Conservation (phyloP, 495 filamentous ascomycete species). For the Chaetomium fimeti region DNA sequence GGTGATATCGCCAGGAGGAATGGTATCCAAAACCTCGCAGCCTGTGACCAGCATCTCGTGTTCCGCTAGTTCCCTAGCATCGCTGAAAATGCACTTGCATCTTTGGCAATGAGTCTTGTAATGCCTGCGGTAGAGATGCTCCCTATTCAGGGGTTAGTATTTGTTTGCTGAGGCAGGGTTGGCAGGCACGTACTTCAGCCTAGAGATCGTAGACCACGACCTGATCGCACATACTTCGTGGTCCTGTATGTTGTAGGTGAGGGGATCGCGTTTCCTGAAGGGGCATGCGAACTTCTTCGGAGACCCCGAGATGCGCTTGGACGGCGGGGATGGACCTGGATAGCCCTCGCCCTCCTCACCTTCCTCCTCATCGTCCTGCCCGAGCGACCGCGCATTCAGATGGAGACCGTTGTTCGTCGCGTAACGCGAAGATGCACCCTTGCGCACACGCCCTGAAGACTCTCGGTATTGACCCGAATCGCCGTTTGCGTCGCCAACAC, state of each 20-base stretch:
- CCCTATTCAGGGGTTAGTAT: conserved; percentile 26
- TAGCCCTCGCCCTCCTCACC: conserved; percentile 29
- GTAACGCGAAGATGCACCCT: conserved; percentile 16
- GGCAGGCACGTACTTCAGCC: conserved; percentile 29
- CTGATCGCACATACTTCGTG: conserved; percentile 32
- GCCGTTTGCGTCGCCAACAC: conserved; percentile 19
- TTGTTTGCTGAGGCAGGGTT: background rate
- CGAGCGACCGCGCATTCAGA: background rate
- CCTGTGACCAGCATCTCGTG: conserved; percentile 28
- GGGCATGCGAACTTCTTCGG: conserved; percentile 32
- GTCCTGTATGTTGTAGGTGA: conserved; percentile 29
- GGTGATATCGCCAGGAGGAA: conserved; percentile 29
- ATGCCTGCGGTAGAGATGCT: conserved; percentile 36
- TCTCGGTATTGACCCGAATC: conserved; percentile 17
- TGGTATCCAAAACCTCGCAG: conserved; percentile 24
- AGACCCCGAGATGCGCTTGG: conserved; percentile 19
- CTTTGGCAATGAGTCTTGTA: conserved; percentile 33
- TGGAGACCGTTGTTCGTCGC: conserved; percentile 15
- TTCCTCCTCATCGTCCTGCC: conserved; percentile 28
- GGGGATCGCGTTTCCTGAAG: conserved; percentile 33
- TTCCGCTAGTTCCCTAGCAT: conserved; percentile 23
- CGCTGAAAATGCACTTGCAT: conserved; percentile 32
- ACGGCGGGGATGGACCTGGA: conserved; percentile 21
- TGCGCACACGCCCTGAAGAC: conserved; percentile 14
- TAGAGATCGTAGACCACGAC: conserved; percentile 32